A percentile compares a stretch with the other conserved stretches of the same genome.
phyloP scores from a whole-genome alignment of 352 stramenopile species.

The Globisporangium okanoganense region DNA sequence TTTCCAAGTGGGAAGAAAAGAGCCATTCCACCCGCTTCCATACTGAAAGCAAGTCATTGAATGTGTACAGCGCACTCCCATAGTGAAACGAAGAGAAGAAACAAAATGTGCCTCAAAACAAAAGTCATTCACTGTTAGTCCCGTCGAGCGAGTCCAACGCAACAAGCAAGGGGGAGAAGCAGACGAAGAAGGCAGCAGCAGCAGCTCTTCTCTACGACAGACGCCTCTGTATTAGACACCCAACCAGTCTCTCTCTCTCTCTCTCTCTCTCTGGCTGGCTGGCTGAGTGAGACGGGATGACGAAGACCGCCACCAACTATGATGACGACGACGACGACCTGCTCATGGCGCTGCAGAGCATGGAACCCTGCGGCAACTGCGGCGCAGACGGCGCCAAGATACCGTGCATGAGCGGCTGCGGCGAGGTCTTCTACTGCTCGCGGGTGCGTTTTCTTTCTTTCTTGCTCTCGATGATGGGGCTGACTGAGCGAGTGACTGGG shows the following conservation, averaged over 20 bases:
- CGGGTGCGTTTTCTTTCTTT: slow-evolving; percentile 34
- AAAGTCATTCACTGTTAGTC: not conserved
- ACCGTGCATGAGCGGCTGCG: slow-evolving; percentile 83
- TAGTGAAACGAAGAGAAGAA: not conserved
- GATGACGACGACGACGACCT: slow-evolving; percentile 86
- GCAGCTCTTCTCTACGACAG: not conserved
- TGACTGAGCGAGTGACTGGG: too few species aligned
- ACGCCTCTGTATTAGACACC: not conserved
- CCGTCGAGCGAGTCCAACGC: not conserved
- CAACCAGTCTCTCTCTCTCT: not conserved
- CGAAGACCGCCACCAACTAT: slow-evolving; percentile 78
- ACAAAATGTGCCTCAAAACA: not conserved
- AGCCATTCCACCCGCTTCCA: too few species aligned
- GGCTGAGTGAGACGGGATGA: slow-evolving; percentile 21
- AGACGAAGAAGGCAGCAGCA: not conserved
- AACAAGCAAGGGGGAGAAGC: not conserved
- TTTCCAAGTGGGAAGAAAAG: too few species aligned
- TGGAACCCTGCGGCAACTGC: slow-evolving; percentile 85
- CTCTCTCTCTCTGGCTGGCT: too few species aligned
- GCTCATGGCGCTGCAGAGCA: slow-evolving; percentile 81
- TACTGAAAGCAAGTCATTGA: too few species aligned
- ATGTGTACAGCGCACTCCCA: too few species aligned
- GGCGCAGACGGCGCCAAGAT: slow-evolving; percentile 78
- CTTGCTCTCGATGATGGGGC: not conserved
- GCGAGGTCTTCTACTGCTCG: slow-evolving; percentile 87